Base-by-base conservation (phyloP, 2,329 filamentous ascomycete genomes). In the Colletotrichum costaricense region DNA sequence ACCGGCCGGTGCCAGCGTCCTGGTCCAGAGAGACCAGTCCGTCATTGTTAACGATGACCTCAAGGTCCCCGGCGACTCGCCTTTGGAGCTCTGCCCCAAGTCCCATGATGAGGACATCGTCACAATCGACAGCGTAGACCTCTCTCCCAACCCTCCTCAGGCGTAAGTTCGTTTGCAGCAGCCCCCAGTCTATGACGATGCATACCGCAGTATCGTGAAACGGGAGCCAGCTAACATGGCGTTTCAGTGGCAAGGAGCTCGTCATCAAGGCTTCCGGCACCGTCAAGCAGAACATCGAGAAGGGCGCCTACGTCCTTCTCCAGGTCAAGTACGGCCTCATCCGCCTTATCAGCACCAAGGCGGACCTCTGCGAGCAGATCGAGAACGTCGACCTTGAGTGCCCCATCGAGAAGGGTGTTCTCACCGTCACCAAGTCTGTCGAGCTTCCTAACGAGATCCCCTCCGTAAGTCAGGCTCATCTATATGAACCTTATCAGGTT, bases 241-340 rank as follows among this genome's bases (percentile, higher is more conserved):
- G 24, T 26, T 67, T 12, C 60, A 98, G 97, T 81, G 97, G 96
- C 78, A 77, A 91, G 78, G 90, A 89, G 24, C 92, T 99, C 67
- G 87, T 88, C 72, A 97, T 99, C 86, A 90, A 91, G 76, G 97
- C 95, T 59, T 88, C 85, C 38, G 97, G 96, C 70, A 90, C 86
- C n/a, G 89, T 98, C 76, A 89, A 88, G 77, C 84, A 97, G 79
- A 84, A 88, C 64, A 91, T 99, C 76, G 89, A 91, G 68, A 82
- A 95, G 72, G 96, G 95, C 72, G 94, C 96, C 73, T 94, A 94
- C 78, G 93, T 98, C 75, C 88, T 93, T 60, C 83, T 99, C 54
- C 89, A 92, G 77, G 96, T 99, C 85, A 98, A 98, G 86, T 98
- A 97, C 83, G 96, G 96, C 74, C 88, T 98, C 76, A 98, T 99